Evolutionary conservation across 73 alveolate genomes (phyloP).

Genomic region (Breviolum minutum): DNA sequence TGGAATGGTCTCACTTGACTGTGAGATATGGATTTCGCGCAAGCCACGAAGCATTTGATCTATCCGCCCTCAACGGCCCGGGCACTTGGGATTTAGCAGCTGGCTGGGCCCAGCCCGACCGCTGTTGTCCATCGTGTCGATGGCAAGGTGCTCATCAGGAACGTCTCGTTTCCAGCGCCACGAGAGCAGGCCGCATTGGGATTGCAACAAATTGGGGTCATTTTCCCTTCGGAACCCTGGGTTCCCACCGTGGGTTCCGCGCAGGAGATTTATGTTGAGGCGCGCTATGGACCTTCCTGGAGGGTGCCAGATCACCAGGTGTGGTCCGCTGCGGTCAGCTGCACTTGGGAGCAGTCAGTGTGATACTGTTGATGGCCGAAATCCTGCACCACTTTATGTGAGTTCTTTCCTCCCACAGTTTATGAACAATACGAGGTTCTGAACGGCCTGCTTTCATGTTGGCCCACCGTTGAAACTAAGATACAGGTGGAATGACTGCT

Average conservation of each 20-base stretch:
- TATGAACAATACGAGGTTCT: too few species aligned
- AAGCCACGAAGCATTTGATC: constrained; percentile 62
- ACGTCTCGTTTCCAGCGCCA: constrained; percentile 65
- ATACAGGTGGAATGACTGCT: too few species aligned
- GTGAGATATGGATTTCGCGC: constrained; percentile 83
- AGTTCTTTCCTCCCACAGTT: background rate
- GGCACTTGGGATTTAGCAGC: background rate
- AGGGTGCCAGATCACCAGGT: constrained; percentile 88
- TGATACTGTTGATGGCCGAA: background rate
- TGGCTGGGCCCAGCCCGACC: background rate
- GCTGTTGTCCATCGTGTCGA: too few species aligned
- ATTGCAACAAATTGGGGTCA: background rate
- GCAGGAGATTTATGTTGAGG: constrained; percentile 82
- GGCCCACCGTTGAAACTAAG: too few species aligned
- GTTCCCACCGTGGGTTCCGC: background rate
- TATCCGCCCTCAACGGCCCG: constrained; percentile 57
- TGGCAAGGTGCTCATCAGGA: constrained; percentile 55
- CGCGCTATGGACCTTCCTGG: constrained; percentile 88
- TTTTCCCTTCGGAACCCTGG: background rate
- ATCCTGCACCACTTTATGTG: background rate
- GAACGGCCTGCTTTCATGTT: too few species aligned
- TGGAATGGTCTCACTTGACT: background rate
- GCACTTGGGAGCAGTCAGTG: background rate
- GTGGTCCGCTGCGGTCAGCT: background rate
- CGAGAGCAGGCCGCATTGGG: constrained; percentile 26